Evolutionary conservation across 2,329 filamentous ascomycete genomes (phyloP), one percentile per base, ranked within the genome.

Genomic region (Verticillium tricorpus): DNA sequence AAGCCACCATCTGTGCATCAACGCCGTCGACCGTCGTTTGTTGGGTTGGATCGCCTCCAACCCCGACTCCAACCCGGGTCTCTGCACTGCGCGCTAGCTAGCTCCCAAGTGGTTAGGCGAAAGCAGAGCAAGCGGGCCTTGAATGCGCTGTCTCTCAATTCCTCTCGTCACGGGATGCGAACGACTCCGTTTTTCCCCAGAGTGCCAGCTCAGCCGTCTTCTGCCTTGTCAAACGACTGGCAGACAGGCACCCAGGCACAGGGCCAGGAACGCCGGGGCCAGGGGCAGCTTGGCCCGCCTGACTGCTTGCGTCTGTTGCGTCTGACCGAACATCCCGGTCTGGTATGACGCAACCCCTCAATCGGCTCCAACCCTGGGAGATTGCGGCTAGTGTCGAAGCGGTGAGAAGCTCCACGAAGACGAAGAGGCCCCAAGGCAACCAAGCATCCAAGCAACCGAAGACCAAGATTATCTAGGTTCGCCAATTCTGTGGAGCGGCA

Each of bases 251-350:
- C 12, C 45, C 45, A 50, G 45, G 45, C 45, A 50, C 45, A 50
- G 45, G 45, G 45, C 45, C n/a, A 50, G 45, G 12, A 25, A 50
- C 45, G 45, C 45, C n/a, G 22, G 45, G 45, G 45, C 45, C 45
- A 50, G 45, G 45, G 45, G 45, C 19, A 50, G n/a, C 19, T 50
- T 50, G 45, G 45, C 45, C 45, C 45, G 45, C 45, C 45, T 50
- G 45, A 50, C 45, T 50, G 45, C 19, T 50, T 50, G 45, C 45
- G 45, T 22, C 45, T 50, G 45, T 50, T 58, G 40, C 57, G 57
- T 58, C 57, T 58, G 22, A 58, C 57, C 57, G 57, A 28, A 28
- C 57, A 58, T 58, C 45, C 57, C 57, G 57, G 57, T 28, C 22
- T 28, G 37, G 22, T 50, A 58, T 58, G 57, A 58, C 57, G 57